A percentile compares a stretch with the other conserved stretches of the same genome.
phyloP scores from a whole-genome alignment of 2,329 filamentous ascomycete genomes.

The Aspergillus pseudonomiae region DNA sequence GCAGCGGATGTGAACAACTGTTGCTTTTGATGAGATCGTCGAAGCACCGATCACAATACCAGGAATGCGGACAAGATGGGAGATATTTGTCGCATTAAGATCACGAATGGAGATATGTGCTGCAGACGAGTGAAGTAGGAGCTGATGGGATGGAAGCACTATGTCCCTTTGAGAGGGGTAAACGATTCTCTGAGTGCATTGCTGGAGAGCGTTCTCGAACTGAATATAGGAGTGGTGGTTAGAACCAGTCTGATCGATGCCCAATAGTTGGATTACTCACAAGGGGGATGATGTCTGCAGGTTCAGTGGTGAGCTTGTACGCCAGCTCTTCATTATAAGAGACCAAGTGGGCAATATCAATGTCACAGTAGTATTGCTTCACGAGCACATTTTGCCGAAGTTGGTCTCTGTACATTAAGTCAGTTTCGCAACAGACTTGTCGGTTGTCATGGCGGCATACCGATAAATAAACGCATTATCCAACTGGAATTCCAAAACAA shows the following conservation, averaged over 20 bases:
- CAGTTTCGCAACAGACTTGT: constrained; percentile 7
- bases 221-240: constrained; percentile 38
- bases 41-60: constrained; percentile 98
- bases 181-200: constrained; percentile 90
- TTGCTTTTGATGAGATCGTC: constrained; percentile 94
- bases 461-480: constrained; percentile 95
- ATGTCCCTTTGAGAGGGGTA: constrained; percentile 72
- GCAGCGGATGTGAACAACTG: constrained; percentile 82
- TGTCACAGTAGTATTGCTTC: constrained; percentile 93
- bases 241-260: background rate
- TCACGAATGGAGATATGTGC: constrained; percentile 92
- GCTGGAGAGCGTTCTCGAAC: constrained; percentile 89
- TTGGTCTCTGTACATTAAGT: constrained; percentile 70
- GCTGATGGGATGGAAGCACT: constrained; percentile 85
- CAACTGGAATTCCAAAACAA: constrained; percentile 89
- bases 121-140: constrained; percentile 90
- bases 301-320: constrained; percentile 84
- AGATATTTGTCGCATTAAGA: constrained; percentile 88
- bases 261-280: constrained; percentile 54
- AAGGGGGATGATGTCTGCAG: constrained; percentile 87
- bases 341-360: constrained; percentile 94
- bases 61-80: constrained; percentile 91
- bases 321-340: constrained; percentile 95
- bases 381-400: constrained; percentile 91
- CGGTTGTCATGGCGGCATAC: constrained; percentile 47